Evolutionary conservation across 2,329 filamentous ascomycete species (phyloP).

Genomic region (Penicillium concentricum): DNA sequence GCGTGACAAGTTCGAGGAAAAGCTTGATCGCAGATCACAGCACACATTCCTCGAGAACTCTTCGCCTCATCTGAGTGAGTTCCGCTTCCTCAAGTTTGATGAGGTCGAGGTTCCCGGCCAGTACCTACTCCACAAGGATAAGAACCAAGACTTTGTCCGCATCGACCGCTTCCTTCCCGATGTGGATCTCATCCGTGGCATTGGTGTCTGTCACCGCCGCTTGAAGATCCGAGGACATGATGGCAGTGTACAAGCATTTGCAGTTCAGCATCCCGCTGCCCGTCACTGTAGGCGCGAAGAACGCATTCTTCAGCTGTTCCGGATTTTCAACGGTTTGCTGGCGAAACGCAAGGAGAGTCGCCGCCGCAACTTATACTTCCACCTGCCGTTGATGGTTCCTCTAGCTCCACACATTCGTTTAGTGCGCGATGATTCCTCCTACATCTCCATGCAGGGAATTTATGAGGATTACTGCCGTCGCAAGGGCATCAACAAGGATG

Average conservation of each 20-base stretch:
- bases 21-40: constrained; percentile 78
- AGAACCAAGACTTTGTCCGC: constrained; percentile 97
- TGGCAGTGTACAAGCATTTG: constrained; percentile 94
- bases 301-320: constrained; percentile 91
- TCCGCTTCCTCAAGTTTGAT: constrained; percentile 96
- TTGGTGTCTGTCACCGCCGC: constrained; percentile 86
- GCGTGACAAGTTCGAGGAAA: constrained; percentile 97
- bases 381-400: constrained; percentile 91
- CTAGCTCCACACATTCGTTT: constrained; percentile 92
- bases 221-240: constrained; percentile 97
- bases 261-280: constrained; percentile 91
- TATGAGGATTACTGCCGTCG: constrained; percentile 95
- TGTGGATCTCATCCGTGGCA: constrained; percentile 86
- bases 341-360: constrained; percentile 92
- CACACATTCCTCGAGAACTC: constrained; percentile 77
- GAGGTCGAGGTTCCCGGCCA: constrained; percentile 97
- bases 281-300: constrained; percentile 92
- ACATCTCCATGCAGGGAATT: constrained; percentile 89
- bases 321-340: constrained; percentile 92
- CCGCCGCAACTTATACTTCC: constrained; percentile 91
- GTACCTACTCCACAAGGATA: constrained; percentile 95
- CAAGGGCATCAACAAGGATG: constrained; percentile 85
- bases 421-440: constrained; percentile 92
- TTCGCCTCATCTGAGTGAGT: constrained; percentile 90
- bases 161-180: constrained; percentile 96